A percentile compares a stretch with the other conserved stretches of the same genome.
Evolutionary conservation across 768 basidiomycete genomes (phyloP).

Genomic region (Zangia roseola): DNA sequence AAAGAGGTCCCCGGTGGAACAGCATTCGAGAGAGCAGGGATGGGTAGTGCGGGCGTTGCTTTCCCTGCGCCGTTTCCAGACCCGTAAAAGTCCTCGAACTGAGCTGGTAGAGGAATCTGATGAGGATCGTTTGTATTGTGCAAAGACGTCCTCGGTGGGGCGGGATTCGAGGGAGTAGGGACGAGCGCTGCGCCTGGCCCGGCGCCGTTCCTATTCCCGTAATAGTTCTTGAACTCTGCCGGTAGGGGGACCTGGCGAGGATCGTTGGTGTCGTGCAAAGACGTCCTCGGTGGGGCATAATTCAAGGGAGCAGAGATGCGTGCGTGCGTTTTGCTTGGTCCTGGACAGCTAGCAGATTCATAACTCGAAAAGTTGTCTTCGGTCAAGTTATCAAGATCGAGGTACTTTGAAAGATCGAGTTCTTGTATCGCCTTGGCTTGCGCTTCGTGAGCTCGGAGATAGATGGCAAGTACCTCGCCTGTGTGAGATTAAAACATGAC

Average conservation of each 20-base stretch:
- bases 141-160: too few species aligned
- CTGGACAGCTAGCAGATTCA: neutral
- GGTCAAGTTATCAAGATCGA: neutral
- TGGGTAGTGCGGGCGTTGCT: too few species aligned
- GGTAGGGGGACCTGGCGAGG: neutral
- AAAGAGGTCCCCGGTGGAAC: too few species aligned
- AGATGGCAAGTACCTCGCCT: slow-evolving; percentile 9
- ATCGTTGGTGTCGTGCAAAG: neutral
- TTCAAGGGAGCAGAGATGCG: neutral
- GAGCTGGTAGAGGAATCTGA: too few species aligned
- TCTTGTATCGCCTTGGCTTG: neutral
- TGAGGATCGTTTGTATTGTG: too few species aligned
- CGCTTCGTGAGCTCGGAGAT: neutral
- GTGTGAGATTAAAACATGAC: slow-evolving; percentile 4
- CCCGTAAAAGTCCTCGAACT: too few species aligned
- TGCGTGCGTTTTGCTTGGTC: neutral
- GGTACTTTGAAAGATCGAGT: slow-evolving; percentile 6
- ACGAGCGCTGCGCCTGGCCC: too few species aligned
- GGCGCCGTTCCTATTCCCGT: too few species aligned
- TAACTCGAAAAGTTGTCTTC: neutral
- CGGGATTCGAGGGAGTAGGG: too few species aligned
- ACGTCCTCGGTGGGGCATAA: neutral
- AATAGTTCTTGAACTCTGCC: neutral
- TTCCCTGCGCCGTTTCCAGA: too few species aligned
- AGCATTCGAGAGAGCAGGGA: too few species aligned